phyloP scores from a whole-genome alignment of 495 filamentous ascomycete genomes.

The Penicillium angulare region DNA sequence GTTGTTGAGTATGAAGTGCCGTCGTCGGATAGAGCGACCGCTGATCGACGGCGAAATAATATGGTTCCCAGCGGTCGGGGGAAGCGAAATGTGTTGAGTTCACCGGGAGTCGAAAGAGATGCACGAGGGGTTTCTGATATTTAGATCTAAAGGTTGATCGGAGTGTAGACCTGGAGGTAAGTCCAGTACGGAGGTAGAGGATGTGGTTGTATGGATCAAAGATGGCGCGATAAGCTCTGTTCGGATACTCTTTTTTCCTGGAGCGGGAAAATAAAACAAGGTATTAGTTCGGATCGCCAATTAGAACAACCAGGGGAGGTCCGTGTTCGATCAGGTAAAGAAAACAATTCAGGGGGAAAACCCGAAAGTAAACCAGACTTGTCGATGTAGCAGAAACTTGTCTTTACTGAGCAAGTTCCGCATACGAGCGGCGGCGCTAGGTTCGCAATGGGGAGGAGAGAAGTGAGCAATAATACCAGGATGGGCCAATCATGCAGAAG shows the following conservation, averaged over 20 bases:
- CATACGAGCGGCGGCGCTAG: conserved; percentile 13
- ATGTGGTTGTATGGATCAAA: conserved; percentile 1
- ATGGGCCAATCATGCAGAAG: conserved; percentile 36
- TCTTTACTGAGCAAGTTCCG: not conserved
- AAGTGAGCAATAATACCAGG: conserved; percentile 22
- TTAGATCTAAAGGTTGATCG: conserved; percentile 7
- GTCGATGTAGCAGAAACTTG: conserved; percentile 1
- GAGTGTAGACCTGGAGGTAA: conserved; percentile 2
- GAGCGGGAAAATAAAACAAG: conserved; percentile 5
- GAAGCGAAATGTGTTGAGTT: conserved; percentile 6
- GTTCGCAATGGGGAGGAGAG: conserved; percentile 21
- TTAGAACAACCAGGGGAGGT: conserved; percentile 7
- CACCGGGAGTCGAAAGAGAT: conserved; percentile 1
- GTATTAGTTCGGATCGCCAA: conserved; percentile 14
- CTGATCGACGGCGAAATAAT: conserved; percentile 46
- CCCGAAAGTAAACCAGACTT: not conserved
- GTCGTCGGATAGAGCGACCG: conserved; percentile 48
- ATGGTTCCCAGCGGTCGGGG: conserved; percentile 49
- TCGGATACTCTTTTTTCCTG: conserved; percentile 24
- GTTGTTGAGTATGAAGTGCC: conserved; percentile 24
- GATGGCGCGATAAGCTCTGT: conserved; percentile 28
- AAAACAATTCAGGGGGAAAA: not conserved
- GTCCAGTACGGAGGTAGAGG: not conserved
- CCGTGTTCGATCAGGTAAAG: conserved; percentile 2
- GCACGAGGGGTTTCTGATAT: not conserved